phyloP scores from a whole-genome alignment of 768 basidiomycete genomes.

The Xerocomus potaroensis region DNA sequence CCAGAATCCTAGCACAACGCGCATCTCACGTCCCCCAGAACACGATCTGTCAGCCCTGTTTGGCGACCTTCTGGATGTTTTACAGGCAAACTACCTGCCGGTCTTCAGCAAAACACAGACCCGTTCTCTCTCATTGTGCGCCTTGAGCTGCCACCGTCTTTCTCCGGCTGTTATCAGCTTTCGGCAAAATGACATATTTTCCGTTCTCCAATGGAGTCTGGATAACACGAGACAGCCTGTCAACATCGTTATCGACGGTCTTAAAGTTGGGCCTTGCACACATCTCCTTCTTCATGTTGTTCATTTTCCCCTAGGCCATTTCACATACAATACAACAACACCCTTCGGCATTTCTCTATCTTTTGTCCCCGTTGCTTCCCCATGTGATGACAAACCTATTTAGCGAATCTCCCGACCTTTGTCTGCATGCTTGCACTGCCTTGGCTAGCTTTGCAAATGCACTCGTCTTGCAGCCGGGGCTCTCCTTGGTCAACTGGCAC shows the following conservation, averaged over 20 bases:
- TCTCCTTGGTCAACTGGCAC: constrained; percentile 27
- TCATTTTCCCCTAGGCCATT: constrained; percentile 19
- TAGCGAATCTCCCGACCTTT: constrained; percentile 13
- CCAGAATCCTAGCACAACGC: background rate
- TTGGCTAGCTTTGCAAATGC: constrained; percentile 25
- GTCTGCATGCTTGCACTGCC: constrained; percentile 19
- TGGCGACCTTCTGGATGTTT: constrained; percentile 41
- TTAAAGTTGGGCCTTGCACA: constrained; percentile 22
- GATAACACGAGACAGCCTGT: constrained; percentile 19
- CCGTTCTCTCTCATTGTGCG: constrained; percentile 45
- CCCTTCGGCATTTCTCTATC: constrained; percentile 14
- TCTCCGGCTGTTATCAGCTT: constrained; percentile 37
- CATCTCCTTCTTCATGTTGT: background rate
- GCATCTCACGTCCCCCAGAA: constrained; percentile 28
- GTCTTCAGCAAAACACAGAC: constrained; percentile 42
- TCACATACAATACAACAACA: constrained; percentile 21
- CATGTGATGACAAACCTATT: constrained; percentile 13
- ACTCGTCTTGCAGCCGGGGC: constrained; percentile 30
- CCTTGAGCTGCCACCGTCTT: constrained; percentile 46
- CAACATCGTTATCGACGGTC: constrained; percentile 21
- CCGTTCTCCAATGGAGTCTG: constrained; percentile 36
- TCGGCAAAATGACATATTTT: constrained; percentile 30
- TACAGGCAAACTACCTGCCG: constrained; percentile 32
- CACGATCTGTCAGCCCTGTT: constrained; percentile 43
- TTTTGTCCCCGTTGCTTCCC: constrained; percentile 21